Evolutionary conservation across 306 rosid species (phyloP), one percentile per base, ranked within the genome.

Genomic region (Senna siamea): DNA sequence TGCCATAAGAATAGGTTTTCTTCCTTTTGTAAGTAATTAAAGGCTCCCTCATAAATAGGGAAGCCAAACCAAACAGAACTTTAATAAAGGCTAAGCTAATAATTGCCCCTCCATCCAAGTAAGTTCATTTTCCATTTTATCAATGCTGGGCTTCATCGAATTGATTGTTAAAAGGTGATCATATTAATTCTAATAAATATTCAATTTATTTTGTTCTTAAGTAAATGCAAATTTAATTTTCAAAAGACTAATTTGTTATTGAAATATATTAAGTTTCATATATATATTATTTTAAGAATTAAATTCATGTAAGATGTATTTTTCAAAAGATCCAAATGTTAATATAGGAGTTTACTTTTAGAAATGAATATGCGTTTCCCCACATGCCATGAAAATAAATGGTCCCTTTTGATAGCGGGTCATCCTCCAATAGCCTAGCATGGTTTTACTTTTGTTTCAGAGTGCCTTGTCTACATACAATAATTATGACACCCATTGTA

Each of bases 401-500:
- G 52, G 74, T 56, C 75, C 72, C 75, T 14, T 62, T 4, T 61
- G 2, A 41, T 26, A 26, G 46, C 15, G 59, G 50, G 60, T 77
- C 79, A 61, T 60, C 67, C 64, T 35, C 69, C 56, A 34, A 72
- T 72, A 37, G 43, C 51, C 40, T 58, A 11, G 35, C 76, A 20
- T 41, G 26, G 56, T 64, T 81, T 81, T 72, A 73, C 76, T 73
- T 77, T 68, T 26, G 30, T 46, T 60, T 20, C 38, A 15, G 10
- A 28, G 54, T 54, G 69, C 32, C 67, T 69, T 34, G 7, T 37
- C 23, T 51, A 7, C 13, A 34, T 35, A 64, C 63, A 63, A 60
- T 81, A 69, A 77, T 60, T 55, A 47, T 66, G 79, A 59, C 62
- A 14, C 76, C 82, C 76, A 82, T 80, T 70, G 30, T 30, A 3